Percentiles rank a stretch among this genome's conserved stretches.
Conservation (phyloP, 2,329 filamentous ascomycete species). For the Leptographium wingfieldii region DNA sequence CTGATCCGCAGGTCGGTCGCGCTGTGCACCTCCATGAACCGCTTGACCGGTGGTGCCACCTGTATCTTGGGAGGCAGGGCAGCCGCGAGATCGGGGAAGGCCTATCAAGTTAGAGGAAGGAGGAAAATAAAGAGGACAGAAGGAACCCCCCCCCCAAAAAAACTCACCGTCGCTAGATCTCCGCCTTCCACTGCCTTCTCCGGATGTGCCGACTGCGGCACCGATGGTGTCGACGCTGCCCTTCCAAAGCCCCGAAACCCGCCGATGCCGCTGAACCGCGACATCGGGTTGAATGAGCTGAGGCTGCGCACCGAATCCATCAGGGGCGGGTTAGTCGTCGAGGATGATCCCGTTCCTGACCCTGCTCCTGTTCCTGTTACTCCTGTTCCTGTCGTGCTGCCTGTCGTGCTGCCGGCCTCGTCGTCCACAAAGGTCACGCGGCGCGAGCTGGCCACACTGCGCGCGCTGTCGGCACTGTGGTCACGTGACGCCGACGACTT, state of each 20-base stretch:
- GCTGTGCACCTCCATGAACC: slow-evolving; percentile 61
- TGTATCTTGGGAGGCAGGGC: slow-evolving; percentile 44
- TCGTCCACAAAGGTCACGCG: slow-evolving; percentile 41
- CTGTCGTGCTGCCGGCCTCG: slow-evolving; percentile 6
- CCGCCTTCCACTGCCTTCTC: slow-evolving; percentile 33
- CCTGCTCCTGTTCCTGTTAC: background rate
- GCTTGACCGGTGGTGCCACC: slow-evolving; percentile 54
- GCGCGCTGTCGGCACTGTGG: slow-evolving; percentile 60
- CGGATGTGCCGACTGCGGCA: slow-evolving; percentile 14
- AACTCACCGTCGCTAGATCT: slow-evolving; percentile 43
- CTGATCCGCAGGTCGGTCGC: slow-evolving; percentile 57
- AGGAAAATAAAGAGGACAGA: background rate
- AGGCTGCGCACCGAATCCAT: slow-evolving; percentile 74
- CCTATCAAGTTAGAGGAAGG: slow-evolving; percentile 24
- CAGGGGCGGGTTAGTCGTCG: slow-evolving; percentile 41
- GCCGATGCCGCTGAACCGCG: slow-evolving; percentile 60
- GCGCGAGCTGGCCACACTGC: slow-evolving; percentile 40
- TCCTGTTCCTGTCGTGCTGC: background rate
- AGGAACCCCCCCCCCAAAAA: background rate
- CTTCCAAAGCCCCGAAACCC: slow-evolving; percentile 66
- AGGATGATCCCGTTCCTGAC: background rate
- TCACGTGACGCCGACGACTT: slow-evolving; percentile 38
- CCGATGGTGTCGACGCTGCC: slow-evolving; percentile 26
- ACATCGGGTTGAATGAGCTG: slow-evolving; percentile 72
- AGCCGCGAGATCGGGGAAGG: slow-evolving; percentile 47